phyloP scores from a whole-genome alignment of 345 rosid species.

The Nephelium lappaceum region DNA sequence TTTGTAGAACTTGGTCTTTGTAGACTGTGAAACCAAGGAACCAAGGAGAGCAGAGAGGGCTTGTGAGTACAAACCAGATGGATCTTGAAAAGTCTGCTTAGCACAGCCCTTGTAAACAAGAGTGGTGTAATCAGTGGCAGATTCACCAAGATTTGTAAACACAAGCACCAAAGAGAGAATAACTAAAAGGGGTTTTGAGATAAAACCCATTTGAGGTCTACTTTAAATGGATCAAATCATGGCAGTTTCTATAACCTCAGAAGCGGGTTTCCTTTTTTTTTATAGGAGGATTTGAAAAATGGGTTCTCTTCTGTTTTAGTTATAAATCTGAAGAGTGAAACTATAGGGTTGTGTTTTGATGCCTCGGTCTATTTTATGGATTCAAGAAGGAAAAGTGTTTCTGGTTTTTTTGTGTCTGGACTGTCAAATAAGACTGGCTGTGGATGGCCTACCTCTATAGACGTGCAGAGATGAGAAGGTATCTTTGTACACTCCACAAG shows the following conservation, averaged over 20 bases:
- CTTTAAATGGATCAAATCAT: slow-evolving; percentile 59
- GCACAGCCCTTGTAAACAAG: slow-evolving; percentile 94
- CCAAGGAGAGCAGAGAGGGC: slow-evolving; percentile 87
- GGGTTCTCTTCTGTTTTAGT: slow-evolving; percentile 23
- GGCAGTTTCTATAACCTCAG: slow-evolving; percentile 27
- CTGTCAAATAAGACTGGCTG: slow-evolving; percentile 12
- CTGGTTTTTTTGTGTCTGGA: slow-evolving; percentile 27
- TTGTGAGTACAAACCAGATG: slow-evolving; percentile 79
- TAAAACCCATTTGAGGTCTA: slow-evolving; percentile 47
- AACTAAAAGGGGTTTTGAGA: slow-evolving; percentile 38
- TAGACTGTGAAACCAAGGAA: slow-evolving; percentile 77
- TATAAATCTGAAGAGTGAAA: slow-evolving; percentile 21
- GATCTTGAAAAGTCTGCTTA: slow-evolving; percentile 75
- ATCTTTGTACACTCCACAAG: slow-evolving; percentile 18
- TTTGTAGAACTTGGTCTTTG: slow-evolving; percentile 79
- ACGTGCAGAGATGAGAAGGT: slow-evolving; percentile 35
- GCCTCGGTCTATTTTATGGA: slow-evolving; percentile 15
- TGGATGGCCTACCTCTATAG: slow-evolving; percentile 33
- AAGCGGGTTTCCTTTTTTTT: slow-evolving; percentile 6
- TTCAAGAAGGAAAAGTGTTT: neutral
- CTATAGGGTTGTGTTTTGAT: slow-evolving; percentile 11
- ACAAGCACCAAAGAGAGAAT: slow-evolving; percentile 31
- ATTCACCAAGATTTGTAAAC: slow-evolving; percentile 43
- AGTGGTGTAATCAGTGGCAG: slow-evolving; percentile 61
- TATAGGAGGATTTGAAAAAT: slow-evolving; percentile 23